These are phyloP conservation scores for Graphium sp. DNA, from an alignment of 2,329 filamentous ascomycete genomes.

Conservation along the genomic window DNA sequence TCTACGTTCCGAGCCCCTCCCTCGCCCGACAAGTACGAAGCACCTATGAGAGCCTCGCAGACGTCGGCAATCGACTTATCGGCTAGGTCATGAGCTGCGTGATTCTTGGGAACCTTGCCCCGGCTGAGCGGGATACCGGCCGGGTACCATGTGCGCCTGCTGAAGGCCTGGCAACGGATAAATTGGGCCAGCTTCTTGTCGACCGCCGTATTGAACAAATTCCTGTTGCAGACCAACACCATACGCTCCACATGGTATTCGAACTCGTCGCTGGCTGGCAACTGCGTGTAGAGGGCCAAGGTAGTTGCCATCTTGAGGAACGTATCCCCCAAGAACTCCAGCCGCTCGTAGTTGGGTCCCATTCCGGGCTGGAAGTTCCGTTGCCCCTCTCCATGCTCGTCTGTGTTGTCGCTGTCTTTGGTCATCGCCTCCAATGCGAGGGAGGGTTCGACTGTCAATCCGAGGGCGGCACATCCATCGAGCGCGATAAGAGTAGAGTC, in stretches of 20 bases:
- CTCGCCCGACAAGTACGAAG: conserved; percentile 41
- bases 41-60: conserved; percentile 85
- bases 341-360: conserved; percentile 85
- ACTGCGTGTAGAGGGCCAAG: conserved; percentile 64
- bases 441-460: conserved; percentile 44
- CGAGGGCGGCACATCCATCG: conserved; percentile 53
- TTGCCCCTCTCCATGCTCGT: conserved; percentile 50
- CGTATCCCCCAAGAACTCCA: conserved; percentile 86
- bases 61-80: conserved; percentile 92
- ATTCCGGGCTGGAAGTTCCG: conserved; percentile 69
- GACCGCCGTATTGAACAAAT: conserved; percentile 63
- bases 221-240: conserved; percentile 80
- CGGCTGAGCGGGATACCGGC: conserved; percentile 54
- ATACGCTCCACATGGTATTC: conserved; percentile 84
- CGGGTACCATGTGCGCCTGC: conserved; percentile 78
- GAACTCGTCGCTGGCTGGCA: conserved; percentile 66
- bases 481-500: conserved; percentile 67
- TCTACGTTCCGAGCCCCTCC: conserved; percentile 23
- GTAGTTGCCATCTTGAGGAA: conserved; percentile 95
- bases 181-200: conserved; percentile 52
- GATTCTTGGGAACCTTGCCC: conserved; percentile 42
- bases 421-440: conserved; percentile 81
- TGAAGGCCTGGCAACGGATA: conserved; percentile 71
- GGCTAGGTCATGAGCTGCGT: conserved; percentile 46
- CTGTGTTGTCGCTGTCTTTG: conserved; percentile 76